Base-by-base conservation (phyloP, 1,139 yeast genomes). In the Geotrichum reessii region DNA sequence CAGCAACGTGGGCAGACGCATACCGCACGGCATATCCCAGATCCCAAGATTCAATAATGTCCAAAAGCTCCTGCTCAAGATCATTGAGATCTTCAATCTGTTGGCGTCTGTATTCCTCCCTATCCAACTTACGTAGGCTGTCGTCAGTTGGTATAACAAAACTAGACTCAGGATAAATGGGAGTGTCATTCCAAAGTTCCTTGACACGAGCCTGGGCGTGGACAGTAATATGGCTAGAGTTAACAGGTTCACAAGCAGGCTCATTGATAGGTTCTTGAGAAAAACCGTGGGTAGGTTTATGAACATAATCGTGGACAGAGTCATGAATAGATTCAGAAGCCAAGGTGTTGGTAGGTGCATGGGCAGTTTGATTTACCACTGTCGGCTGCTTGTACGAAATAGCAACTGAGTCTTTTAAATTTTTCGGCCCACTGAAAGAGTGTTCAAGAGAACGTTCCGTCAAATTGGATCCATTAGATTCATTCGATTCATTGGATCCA, bases 1-100 rank as follows among this genome's bases (percentile, higher is more conserved):
- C 24, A n/a, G 46, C 37, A 4, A 57, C 57, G 37, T 57, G 50
- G 14, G 40, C 50, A 2, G 59, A 53, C 11, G 59, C 59, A 50
- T 49, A 42, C 11, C 55, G 54, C n/a, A 57, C 59, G 7, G 59
- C 59, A 19, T 52, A 55, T 12, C 54, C 55, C 49, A 57, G 19
- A 47, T 57, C 59, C 19, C 50, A 52, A 24, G 49, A 44, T 14
- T 40, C 53, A 33, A 57, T 46, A 7, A 56, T 56, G 7, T 33
- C 19, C 27, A 57, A 37, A 25, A 57, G 57, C 19, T 53, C 47
- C 17, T 50, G 42, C 46, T 57, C 59, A 7, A 50, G 33, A 14
- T 52, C 47, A 6, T 54, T 49, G 17, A 57, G 52, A 21, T 37
- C 42, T 37, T 37, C 42, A n/a, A 37, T 14, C 2, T 37, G 42